phyloP scores from a whole-genome alignment of 148 eudicot genomes.

The Cornus controversa region DNA sequence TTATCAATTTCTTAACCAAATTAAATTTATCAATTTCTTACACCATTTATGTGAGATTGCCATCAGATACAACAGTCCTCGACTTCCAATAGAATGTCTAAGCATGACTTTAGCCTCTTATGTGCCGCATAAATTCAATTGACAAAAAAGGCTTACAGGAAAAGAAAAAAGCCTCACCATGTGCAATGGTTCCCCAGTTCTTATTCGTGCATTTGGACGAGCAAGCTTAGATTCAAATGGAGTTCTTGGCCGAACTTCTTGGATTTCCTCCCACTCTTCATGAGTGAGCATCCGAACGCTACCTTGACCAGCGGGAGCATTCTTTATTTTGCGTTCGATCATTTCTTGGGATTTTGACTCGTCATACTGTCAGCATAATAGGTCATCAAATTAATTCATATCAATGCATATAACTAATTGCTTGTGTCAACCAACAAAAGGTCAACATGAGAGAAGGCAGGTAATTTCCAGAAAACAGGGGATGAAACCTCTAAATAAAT shows the following conservation, averaged over 20 bases:
- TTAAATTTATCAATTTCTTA: neutral
- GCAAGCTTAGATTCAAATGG: constrained; percentile 95
- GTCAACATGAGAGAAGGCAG: neutral
- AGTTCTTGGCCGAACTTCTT: constrained; percentile 86
- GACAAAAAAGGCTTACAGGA: neutral
- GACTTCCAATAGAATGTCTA: neutral
- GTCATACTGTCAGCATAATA: constrained; percentile 46
- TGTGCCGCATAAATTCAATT: neutral
- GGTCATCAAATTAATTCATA: neutral
- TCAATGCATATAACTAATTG: neutral
- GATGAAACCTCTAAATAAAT: neutral
- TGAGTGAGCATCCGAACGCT: constrained; percentile 83
- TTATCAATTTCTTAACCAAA: neutral
- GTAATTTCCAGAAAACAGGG: neutral
- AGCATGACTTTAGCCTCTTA: neutral
- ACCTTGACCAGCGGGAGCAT: constrained; percentile 89
- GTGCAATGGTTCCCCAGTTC: constrained; percentile 66
- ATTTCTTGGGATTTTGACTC: constrained; percentile 81
- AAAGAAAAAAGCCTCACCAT: constrained; percentile 42
- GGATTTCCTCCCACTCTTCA: constrained; percentile 88
- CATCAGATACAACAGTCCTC: neutral
- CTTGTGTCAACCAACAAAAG: neutral
- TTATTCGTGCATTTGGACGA: constrained; percentile 79
- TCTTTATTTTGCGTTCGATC: constrained; percentile 67
- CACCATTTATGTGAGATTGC: neutral